phyloP scores from a whole-genome alignment of 2,329 filamentous ascomycete genomes.

The Aspergillus caelatus region DNA sequence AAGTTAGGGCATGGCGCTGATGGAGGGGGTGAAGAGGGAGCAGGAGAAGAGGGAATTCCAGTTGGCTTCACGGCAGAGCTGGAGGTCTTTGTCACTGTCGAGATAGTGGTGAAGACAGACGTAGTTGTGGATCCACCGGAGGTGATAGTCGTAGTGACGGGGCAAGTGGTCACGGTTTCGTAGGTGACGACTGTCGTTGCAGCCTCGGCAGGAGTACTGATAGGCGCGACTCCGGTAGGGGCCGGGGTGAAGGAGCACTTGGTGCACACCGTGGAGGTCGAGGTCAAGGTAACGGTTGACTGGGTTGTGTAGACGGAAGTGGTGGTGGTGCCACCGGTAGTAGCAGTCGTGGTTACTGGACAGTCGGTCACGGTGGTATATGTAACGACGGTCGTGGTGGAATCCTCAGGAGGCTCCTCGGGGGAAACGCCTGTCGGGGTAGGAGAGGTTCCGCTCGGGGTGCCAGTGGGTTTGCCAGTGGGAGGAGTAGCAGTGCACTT shows the following conservation, averaged over 20 bases:
- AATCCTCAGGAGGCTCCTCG: background rate
- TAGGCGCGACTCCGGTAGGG: slow-evolving; percentile 9
- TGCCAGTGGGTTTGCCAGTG: background rate
- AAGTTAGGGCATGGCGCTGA: slow-evolving; percentile 62
- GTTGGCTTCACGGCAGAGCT: slow-evolving; percentile 17
- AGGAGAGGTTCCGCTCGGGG: background rate
- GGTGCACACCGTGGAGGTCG: slow-evolving; percentile 9
- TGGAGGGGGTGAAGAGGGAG: slow-evolving; percentile 31
- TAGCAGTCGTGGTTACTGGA: slow-evolving; percentile 35
- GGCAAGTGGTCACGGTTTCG: slow-evolving; percentile 36
- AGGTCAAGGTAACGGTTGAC: slow-evolving; percentile 17
- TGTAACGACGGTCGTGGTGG: slow-evolving; percentile 26
- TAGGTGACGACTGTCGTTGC: slow-evolving; percentile 31
- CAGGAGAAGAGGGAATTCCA: slow-evolving; percentile 10
- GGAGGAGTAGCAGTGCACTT: slow-evolving; percentile 19
- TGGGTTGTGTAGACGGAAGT: slow-evolving; percentile 43
- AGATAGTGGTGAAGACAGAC: slow-evolving; percentile 60
- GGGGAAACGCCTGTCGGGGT: slow-evolving; percentile 6
- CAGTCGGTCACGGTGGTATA: slow-evolving; percentile 33
- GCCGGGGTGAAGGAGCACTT: background rate
- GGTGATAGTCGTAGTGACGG: slow-evolving; percentile 39
- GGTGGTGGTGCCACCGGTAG: slow-evolving; percentile 53
- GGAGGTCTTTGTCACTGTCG: slow-evolving; percentile 41
- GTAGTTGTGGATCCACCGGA: slow-evolving; percentile 54
- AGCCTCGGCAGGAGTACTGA: slow-evolving; percentile 6